A percentile compares a stretch with the other conserved stretches of the same genome.
Evolutionary conservation across 2,329 filamentous ascomycete species (phyloP).

Genomic region (Fusarium sp.): DNA sequence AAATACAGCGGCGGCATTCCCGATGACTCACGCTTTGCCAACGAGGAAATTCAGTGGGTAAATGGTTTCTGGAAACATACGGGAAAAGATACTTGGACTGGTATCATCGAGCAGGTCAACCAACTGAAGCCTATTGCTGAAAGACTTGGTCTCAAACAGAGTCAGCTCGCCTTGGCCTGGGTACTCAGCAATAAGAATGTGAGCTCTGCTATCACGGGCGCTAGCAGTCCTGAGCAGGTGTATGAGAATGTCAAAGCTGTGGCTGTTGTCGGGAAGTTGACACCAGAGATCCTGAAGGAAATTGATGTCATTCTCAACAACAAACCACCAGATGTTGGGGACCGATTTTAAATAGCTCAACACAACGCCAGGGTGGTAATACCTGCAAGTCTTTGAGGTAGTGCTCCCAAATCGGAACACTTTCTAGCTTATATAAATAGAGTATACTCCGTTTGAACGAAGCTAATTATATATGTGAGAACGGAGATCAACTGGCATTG

Average conservation of each 20-base stretch:
- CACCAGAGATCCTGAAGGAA: conserved; percentile 68
- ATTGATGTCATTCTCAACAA: conserved; percentile 71
- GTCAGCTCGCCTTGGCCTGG: conserved; percentile 71
- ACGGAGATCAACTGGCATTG: neutral
- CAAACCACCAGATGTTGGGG: conserved; percentile 62
- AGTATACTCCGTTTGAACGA: too few species aligned
- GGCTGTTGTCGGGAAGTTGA: conserved; percentile 66
- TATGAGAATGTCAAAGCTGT: conserved; percentile 70
- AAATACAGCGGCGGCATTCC: conserved; percentile 76
- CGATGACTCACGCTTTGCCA: conserved; percentile 68
- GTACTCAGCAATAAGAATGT: conserved; percentile 72
- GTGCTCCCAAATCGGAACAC: neutral
- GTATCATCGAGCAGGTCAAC: conserved; percentile 69
- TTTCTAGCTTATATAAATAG: neutral
- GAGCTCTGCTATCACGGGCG: conserved; percentile 71
- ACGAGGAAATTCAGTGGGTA: conserved; percentile 68
- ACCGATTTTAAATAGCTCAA: conserved; percentile 37
- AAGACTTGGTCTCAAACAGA: conserved; percentile 69
- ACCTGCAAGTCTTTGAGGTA: too few species aligned
- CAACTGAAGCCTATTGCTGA: conserved; percentile 73
- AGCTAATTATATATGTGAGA: neutral
- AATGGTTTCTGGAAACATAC: conserved; percentile 64
- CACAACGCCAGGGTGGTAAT: neutral
- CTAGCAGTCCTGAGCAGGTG: conserved; percentile 69
- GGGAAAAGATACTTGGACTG: conserved; percentile 65